These are phyloP conservation scores for Herpetomonas samuelpessoai DNA, from an alignment of 208 protist species.

Conservation along the genomic window DNA sequence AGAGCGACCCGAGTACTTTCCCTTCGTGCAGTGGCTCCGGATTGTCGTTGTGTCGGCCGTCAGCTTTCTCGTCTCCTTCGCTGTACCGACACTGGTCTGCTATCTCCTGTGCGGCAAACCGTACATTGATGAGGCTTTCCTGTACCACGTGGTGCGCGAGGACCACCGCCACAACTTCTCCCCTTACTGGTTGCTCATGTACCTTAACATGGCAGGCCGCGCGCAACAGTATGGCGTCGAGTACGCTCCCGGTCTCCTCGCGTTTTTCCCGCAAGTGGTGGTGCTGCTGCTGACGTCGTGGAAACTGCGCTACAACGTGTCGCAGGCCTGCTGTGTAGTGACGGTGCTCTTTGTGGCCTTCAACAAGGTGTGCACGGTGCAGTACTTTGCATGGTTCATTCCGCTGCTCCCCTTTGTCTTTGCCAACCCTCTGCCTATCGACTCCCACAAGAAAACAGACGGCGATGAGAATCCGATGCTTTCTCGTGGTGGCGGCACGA, in stretches of 20 bases:
- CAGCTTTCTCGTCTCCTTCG: conserved; percentile 40
- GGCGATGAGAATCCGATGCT: not conserved
- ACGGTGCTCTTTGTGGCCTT: conserved; percentile 92
- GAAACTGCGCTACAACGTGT: conserved; percentile 68
- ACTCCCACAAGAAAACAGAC: not conserved
- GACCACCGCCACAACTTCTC: conserved; percentile 94
- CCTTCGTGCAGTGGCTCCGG: conserved; percentile 5
- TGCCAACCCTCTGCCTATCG: conserved; percentile 26
- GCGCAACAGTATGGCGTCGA: conserved; percentile 43
- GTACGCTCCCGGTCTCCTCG: conserved; percentile 58
- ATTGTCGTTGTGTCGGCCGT: conserved; percentile 40
- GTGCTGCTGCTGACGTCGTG: conserved; percentile 68
- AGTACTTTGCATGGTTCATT: conserved; percentile 96
- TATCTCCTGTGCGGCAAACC: conserved; percentile 64
- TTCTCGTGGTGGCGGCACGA: not conserved
- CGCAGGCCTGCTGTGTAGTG: conserved; percentile 76
- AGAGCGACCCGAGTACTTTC: conserved; percentile 3
- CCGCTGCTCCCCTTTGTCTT: conserved; percentile 80
- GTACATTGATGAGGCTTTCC: conserved; percentile 77
- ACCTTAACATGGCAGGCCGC: conserved; percentile 67
- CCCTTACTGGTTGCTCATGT: conserved; percentile 91
- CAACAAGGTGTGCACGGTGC: conserved; percentile 95
- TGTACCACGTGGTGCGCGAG: conserved; percentile 80
- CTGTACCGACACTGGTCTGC: conserved; percentile 48
- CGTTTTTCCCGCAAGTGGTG: conserved; percentile 85